Evolutionary conservation across 2,329 filamentous ascomycete genomes (phyloP).

Genomic region (Fusarium continuum): DNA sequence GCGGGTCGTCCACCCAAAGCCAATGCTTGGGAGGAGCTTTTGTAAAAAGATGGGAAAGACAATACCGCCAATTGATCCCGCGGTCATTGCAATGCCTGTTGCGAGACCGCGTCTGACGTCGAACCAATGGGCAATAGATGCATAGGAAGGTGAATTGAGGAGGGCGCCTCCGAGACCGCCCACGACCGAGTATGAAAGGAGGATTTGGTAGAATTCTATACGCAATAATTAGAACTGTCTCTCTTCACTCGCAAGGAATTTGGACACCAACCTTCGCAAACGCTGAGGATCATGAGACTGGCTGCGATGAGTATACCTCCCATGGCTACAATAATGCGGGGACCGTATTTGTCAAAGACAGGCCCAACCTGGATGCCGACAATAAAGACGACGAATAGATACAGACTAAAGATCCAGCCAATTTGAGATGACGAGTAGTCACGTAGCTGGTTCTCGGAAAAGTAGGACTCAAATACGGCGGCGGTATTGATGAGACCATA

Average conservation of each 20-base stretch:
- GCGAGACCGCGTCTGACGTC: constrained; percentile 76
- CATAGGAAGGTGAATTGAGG: constrained; percentile 80
- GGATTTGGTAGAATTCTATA: constrained; percentile 76
- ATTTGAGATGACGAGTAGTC: constrained; percentile 72
- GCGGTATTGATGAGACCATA: constrained; percentile 73
- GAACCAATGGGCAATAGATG: constrained; percentile 83
- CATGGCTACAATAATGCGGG: constrained; percentile 69
- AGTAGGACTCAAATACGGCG: constrained; percentile 74
- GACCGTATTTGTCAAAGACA: constrained; percentile 80
- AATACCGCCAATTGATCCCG: constrained; percentile 75
- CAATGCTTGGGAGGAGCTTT: constrained; percentile 56
- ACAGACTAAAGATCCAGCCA: constrained; percentile 89
- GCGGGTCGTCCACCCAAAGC: constrained; percentile 61
- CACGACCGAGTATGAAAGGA: constrained; percentile 78
- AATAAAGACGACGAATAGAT: constrained; percentile 83
- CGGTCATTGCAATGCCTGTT: constrained; percentile 82
- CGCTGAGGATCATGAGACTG: constrained; percentile 72
- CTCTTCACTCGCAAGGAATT: not conserved
- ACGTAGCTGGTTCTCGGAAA: constrained; percentile 75
- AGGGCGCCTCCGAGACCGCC: constrained; percentile 77
- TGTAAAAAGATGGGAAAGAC: constrained; percentile 64
- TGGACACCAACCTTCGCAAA: constrained; percentile 60
- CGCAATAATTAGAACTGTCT: not conserved
- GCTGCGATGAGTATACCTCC: constrained; percentile 71
- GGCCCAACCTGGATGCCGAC: constrained; percentile 84